A percentile compares a stretch with the other conserved stretches of the same genome.
These are phyloP conservation scores for Chlamydomonas applanata DNA, from an alignment of 139 green algal species.

Conservation along the genomic window DNA sequence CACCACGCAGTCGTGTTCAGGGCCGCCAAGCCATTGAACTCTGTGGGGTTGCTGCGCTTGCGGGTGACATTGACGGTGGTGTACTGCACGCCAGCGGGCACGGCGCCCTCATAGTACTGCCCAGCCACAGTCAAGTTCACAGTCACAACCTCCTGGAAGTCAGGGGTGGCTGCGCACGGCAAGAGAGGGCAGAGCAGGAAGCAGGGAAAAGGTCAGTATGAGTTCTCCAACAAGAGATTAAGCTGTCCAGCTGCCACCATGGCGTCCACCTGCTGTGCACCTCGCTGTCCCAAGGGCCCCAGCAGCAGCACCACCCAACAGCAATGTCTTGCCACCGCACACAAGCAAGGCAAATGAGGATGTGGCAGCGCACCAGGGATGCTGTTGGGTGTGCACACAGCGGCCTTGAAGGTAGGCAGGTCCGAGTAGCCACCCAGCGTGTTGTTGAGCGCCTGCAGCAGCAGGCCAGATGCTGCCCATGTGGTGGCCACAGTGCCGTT, in stretches of 20 bases:
- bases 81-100: constrained; percentile 5
- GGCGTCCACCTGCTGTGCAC: too few species aligned
- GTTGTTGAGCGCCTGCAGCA: constrained; percentile 15
- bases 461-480: background rate
- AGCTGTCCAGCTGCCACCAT: too few species aligned
- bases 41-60: background rate
- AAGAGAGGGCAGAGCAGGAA: background rate
- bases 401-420: background rate
- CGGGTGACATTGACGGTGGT: constrained; percentile 9
- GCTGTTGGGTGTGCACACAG: background rate
- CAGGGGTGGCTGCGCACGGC: background rate
- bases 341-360: too few species aligned
- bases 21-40: too few species aligned
- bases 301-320: too few species aligned
- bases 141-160: background rate
- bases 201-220: too few species aligned
- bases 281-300: too few species aligned
- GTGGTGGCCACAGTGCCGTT: background rate
- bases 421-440: background rate
- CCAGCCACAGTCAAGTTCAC: constrained; percentile 2
- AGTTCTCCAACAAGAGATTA: too few species aligned
- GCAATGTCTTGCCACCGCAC: too few species aligned
- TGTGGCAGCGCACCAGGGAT: background rate
- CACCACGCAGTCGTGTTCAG: background rate
- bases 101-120: background rate